A percentile compares a stretch with the other conserved stretches of the same genome.
Conservation (phyloP, 2,329 filamentous ascomycete genomes). For the Teratosphaeriaceae sp. region DNA sequence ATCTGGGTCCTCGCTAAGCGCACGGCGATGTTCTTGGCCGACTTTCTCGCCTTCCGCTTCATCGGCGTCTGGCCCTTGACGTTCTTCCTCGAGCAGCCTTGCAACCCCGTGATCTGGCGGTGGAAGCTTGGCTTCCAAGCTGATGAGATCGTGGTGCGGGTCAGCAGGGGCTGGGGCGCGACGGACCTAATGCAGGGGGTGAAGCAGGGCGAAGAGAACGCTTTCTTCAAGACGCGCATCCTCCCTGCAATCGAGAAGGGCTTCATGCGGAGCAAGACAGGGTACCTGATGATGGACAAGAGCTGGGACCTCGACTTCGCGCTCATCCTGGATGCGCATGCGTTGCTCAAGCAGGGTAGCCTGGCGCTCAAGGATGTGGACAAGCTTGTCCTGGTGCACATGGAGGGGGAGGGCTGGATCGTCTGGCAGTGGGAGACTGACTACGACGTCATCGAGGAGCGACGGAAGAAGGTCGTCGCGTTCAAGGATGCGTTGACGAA, state of each 20-base stretch:
- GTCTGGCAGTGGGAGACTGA: conserved; percentile 38
- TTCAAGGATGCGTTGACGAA: conserved; percentile 70
- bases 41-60: conserved; percentile 53
- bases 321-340: conserved; percentile 68
- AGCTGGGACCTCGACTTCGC: conserved; percentile 86
- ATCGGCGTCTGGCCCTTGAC: conserved; percentile 41
- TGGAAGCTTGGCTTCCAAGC: conserved; percentile 67
- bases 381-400: conserved; percentile 62
- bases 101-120: conserved; percentile 66
- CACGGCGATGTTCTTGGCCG: conserved; percentile 60
- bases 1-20: conserved; percentile 53
- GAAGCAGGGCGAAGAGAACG: conserved; percentile 47
- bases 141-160: conserved; percentile 73
- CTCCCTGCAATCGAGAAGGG: conserved; percentile 62
- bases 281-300: conserved; percentile 76
- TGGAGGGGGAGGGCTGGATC: conserved; percentile 62
- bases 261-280: conserved; percentile 69
- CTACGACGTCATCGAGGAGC: conserved; percentile 51
- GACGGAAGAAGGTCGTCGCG: conserved; percentile 65
- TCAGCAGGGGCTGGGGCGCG: conserved; percentile 66
- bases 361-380: conserved; percentile 60
- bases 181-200: conserved; percentile 48
- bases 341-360: conserved; percentile 57
- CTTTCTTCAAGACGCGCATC: conserved; percentile 56
- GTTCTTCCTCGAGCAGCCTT: conserved; percentile 55